These are phyloP conservation scores for Boletales sp. DNA, from an alignment of 768 basidiomycete species.

Conservation along the genomic window DNA sequence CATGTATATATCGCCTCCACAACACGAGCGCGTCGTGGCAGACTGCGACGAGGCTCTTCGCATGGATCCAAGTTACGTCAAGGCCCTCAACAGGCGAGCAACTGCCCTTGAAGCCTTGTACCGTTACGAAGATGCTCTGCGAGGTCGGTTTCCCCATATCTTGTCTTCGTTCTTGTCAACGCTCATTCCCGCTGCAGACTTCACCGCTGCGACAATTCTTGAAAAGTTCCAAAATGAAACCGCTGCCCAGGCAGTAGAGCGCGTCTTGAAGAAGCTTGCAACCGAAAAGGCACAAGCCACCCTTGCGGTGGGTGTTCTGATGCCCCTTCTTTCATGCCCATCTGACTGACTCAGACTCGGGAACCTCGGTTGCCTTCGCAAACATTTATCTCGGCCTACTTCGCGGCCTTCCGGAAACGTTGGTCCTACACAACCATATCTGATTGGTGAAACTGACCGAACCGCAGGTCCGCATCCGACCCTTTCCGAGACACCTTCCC, in stretches of 20 bases:
- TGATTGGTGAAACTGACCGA: not conserved
- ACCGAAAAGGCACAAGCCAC: constrained; percentile 70
- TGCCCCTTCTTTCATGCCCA: not conserved
- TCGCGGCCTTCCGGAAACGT: constrained; percentile 94
- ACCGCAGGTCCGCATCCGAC: constrained; percentile 57
- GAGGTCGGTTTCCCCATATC: constrained; percentile 49
- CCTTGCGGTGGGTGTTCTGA: constrained; percentile 46
- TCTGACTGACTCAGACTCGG: constrained; percentile 40
- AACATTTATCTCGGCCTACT: constrained; percentile 93
- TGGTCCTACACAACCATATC: constrained; percentile 25
- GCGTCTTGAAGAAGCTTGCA: constrained; percentile 85
- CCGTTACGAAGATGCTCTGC: constrained; percentile 69
- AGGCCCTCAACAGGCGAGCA: constrained; percentile 87
- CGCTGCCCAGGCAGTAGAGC: constrained; percentile 80
- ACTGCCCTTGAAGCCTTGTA: constrained; percentile 78
- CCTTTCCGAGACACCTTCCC: constrained; percentile 70
- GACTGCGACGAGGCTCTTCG: constrained; percentile 90
- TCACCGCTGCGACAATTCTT: constrained; percentile 93
- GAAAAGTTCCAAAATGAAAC: constrained; percentile 85
- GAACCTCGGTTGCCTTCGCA: constrained; percentile 82
- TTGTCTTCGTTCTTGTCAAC: not conserved
- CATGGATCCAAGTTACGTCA: constrained; percentile 82
- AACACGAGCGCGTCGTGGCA: constrained; percentile 74
- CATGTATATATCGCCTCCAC: constrained; percentile 84
- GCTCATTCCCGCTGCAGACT: constrained; percentile 51